These are phyloP conservation scores for Blumeria graminis DNA, from an alignment of 2,329 filamentous ascomycete genomes.

Conservation along the genomic window DNA sequence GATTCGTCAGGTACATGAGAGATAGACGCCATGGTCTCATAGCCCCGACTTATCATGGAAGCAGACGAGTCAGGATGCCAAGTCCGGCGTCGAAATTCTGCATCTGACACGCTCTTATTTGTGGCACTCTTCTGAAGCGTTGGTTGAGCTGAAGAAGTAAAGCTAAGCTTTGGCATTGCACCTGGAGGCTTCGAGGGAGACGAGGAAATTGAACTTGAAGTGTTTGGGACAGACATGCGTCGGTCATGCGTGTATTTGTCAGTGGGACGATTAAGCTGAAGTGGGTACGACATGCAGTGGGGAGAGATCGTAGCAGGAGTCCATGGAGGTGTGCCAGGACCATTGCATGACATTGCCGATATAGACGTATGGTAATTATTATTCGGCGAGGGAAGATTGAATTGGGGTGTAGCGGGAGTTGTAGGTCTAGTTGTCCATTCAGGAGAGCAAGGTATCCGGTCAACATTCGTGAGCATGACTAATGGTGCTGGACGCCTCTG, in stretches of 20 bases:
- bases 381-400: conserved; percentile 54
- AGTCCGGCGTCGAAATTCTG: conserved; percentile 60
- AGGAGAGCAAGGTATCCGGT: conserved; percentile 25
- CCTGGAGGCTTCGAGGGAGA: conserved; percentile 25
- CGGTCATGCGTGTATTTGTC: background rate
- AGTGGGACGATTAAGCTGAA: conserved; percentile 25
- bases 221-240: conserved; percentile 8
- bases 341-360: conserved; percentile 55
- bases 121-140: conserved; percentile 37
- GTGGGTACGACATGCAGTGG: conserved; percentile 41
- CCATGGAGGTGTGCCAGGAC: conserved; percentile 4
- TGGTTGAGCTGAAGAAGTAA: conserved; percentile 10
- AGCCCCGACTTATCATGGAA: conserved; percentile 6
- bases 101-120: conserved; percentile 32
- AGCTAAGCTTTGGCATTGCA: conserved; percentile 22
- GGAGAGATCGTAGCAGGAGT: no score
- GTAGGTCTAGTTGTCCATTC: conserved; percentile 33
- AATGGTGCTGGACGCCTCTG: conserved; percentile 57
- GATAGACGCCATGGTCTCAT: background rate
- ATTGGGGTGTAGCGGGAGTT: conserved; percentile 44
- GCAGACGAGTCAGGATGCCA: conserved; percentile 58
- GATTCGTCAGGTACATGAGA: conserved; percentile 4
- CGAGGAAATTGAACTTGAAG: conserved; percentile 22
- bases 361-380: conserved; percentile 35
- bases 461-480: conserved; percentile 28